Base-by-base conservation (phyloP, 1,139 yeast genomes). In the Scheffersomyces quercinus region DNA sequence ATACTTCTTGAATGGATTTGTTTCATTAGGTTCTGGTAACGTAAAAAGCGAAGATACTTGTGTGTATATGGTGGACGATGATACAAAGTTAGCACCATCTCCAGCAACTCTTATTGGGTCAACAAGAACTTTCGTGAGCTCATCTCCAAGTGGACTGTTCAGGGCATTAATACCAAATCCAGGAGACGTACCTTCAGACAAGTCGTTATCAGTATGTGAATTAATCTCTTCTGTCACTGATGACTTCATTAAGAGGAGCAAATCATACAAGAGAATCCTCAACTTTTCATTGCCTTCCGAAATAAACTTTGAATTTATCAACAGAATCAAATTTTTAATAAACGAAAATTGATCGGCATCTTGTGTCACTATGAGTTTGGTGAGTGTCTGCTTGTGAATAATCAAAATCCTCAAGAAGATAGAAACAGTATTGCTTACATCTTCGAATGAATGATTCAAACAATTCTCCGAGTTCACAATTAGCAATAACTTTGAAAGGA, bases 201-300 rank as follows among this genome's bases (percentile, higher is more conserved):
- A 33, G 12, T 43, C 55, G 14, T 41, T 39, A 24, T 54, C 62
- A 13, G 52, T 34, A n/a, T 41, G 45, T 9, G 48, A 29, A 10
- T 53, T 52, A 5, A 59, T 40, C 30, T 44, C 53, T 37, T 55
- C 65, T 2, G 68, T 60, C 8, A 71, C 50, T 1, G 71, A 57
- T 2, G 63, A 62, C 55, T 82, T 83, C 54, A 84, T 65, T 3
- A 87, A 75, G 3, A 82, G 64, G 34, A 85, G 62, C 37, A 85
- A 69, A 57, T 86, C 93, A 53, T 83, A 83, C 1, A 85, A 64
- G 49, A 85, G 64, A 42, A 85, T 79, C 52, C 77, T 79, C 47
- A 85, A 58, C 49, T 79, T 79, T 39, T 79, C 78, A 52, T 74
- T 73, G 31, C 63, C 65, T 3, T 67, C 41, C 1, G 55, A 42